Evolutionary conservation across 495 filamentous ascomycete species (phyloP).

Genomic region (Peziza echinospora): DNA sequence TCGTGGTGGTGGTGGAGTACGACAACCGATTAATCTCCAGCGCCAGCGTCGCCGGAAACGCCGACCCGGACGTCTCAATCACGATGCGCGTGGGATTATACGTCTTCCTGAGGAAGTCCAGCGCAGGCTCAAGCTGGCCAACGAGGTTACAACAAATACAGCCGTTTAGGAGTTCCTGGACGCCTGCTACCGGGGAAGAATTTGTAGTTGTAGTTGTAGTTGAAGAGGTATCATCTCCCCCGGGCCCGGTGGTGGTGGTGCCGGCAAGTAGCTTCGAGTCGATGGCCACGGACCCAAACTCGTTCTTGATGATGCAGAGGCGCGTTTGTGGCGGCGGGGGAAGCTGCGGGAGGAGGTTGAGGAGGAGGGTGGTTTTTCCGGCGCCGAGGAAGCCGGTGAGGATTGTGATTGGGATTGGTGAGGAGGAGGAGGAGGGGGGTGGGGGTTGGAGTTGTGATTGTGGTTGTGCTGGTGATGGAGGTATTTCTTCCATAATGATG

Average conservation of each 20-base stretch:
- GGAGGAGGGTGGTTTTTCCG: slow-evolving; percentile 68
- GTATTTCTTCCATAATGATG: no score
- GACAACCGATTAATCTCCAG: slow-evolving; percentile 33
- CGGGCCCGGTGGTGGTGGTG: not conserved
- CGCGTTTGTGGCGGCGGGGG: slow-evolving; percentile 35
- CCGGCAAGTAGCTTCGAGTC: slow-evolving; percentile 48
- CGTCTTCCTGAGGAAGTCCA: slow-evolving; percentile 41
- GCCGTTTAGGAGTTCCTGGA: slow-evolving; percentile 77
- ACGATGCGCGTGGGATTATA: slow-evolving; percentile 59
- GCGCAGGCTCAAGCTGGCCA: slow-evolving; percentile 62
- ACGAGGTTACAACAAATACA: slow-evolving; percentile 99
- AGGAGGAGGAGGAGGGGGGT: slow-evolving; percentile 24
- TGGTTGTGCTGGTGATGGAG: no score
- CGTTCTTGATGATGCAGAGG: slow-evolving; percentile 91
- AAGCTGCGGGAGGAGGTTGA: slow-evolving; percentile 36
- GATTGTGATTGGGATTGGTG: slow-evolving; percentile 75
- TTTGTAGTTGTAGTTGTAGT: slow-evolving; percentile 26
- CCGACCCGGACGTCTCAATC: slow-evolving; percentile 74
- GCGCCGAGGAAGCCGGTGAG: slow-evolving; percentile 87
- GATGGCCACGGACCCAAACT: slow-evolving; percentile 85
- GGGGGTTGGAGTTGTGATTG: no score
- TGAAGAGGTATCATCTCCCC: not conserved
- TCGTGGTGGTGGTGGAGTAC: not conserved
- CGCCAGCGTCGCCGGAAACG: slow-evolving; percentile 76
- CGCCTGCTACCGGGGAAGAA: slow-evolving; percentile 61